Base-by-base conservation (phyloP, 2,329 filamentous ascomycete genomes). In the Aspergillus phoenicis region DNA sequence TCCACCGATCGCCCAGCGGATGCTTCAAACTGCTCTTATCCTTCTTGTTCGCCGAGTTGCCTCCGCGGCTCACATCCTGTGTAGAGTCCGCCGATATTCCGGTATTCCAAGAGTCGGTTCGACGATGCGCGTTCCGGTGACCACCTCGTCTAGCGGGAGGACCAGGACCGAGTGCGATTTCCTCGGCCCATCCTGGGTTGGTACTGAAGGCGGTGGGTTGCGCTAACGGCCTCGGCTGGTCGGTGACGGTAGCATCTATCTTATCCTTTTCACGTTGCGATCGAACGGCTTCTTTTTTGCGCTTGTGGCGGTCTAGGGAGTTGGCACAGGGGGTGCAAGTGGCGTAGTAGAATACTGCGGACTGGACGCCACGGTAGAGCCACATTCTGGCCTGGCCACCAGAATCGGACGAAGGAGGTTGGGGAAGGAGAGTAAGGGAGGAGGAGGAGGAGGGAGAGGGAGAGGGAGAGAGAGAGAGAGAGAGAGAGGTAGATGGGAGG, bases 161-260 rank as follows among this genome's bases (percentile, higher is more conserved):
- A 3, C 86, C 87, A 2, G 93, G 93, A 0, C 93, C 93, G 78
- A 93, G 84, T 64, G 82, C 83, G 66, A 97, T 96, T 76, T 97
- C 93, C 72, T 95, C 90, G 33, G 85, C 82, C 93, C 93, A 97
- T 77, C 91, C 91, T 11, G 89, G 89, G 70, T 97, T 97, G 28
- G 92, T 96, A 70, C 88, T 89, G 69, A 92, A 95, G 1, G 92
- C 91, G 5, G 74, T 76, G 1, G 90, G 93, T 70, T 97, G 93
- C 54, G 87, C 84, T 75, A 96, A 95, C 10, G 87, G 77, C 43
- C 85, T 86, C 0, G 91, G 91, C 73, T 93, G 86, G 65, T 92
- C 86, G 60, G 74, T 76, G n/a, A 80, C 64, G 33, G 79, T 64
- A 58, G 84, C 84, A 67, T 90, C 85, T 60, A 88, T 77, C 61